phyloP scores from a whole-genome alignment of 2,329 filamentous ascomycete genomes.

The Pseudofabraea citricarpa region DNA sequence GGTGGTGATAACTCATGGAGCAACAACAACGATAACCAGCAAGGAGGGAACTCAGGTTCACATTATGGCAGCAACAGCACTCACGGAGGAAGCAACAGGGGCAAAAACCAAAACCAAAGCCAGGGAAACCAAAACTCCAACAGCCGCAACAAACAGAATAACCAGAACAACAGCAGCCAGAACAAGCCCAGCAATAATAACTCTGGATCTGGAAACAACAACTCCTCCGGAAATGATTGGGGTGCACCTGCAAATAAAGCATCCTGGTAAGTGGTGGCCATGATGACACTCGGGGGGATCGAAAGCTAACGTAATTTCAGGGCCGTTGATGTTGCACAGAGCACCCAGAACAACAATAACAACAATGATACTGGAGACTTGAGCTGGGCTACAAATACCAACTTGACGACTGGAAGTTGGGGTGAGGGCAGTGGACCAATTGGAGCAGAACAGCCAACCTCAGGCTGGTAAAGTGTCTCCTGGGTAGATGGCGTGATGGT shows the following conservation, averaged over 20 bases:
- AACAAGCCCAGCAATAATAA: no score
- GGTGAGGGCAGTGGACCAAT: slow-evolving; percentile 2
- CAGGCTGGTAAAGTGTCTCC: neutral
- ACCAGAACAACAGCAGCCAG: no score
- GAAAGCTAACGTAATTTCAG: no score
- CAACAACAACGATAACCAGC: slow-evolving; percentile 7
- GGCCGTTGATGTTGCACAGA: slow-evolving; percentile 10
- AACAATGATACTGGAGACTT: neutral
- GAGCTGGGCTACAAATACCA: slow-evolving; percentile 6
- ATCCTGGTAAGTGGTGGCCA: neutral
- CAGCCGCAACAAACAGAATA: no score
- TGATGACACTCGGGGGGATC: no score
- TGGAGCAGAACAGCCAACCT: neutral
- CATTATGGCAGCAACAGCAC: no score
- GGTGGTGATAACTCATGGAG: slow-evolving; percentile 1
- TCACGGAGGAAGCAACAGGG: no score
- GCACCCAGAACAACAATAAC: slow-evolving; percentile 3
- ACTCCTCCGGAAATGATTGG: slow-evolving; percentile 1
- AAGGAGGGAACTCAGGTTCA: slow-evolving; percentile 1
- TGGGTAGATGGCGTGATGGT: no score
- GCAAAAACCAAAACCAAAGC: no score
- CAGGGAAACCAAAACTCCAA: no score
- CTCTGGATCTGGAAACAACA: slow-evolving; percentile 2
- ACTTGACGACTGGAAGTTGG: slow-evolving; percentile 12
- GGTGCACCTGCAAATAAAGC: neutral